Base-by-base conservation (phyloP, 1,284 basidiomycete species). In the Naganishia albida region DNA sequence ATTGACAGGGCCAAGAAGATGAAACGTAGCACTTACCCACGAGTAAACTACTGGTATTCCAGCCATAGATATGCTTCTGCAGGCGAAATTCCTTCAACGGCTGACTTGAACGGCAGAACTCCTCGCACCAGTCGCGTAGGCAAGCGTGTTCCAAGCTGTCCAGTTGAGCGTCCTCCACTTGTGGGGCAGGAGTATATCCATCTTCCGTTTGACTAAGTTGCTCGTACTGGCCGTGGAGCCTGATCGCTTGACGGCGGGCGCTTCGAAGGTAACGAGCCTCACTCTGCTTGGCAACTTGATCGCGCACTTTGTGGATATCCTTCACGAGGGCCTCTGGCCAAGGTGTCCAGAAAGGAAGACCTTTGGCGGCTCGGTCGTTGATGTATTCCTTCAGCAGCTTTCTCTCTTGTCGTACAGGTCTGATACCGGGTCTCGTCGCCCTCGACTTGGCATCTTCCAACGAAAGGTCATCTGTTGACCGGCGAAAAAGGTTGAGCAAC, bases 41-140 rank as follows among this genome's bases (percentile, higher is more conserved):
- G 25, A 50, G 34, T 18, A 60, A 34, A 15, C 46, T 23, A 38
- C 26, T 16, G 7, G 20, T 25, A 16, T 60, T 46, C 57, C 57
- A 60, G 2, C 57, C 57, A n/a, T 60, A 60, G n/a, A 50, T n/a
- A 15, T 8, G 7, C 34, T 60, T 60, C 25, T 60, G 39, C 20
- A 60, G 23, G 10, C 46, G 48, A 18, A 60, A 50, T 25, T 60
- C 57, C 46, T 60, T 60, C 34, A 60, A 42, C n/a, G 30, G 57
- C 34, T 25, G 57, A 10, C 18, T n/a, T 15, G 46, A 49, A 25
- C 30, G 44, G 30, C 57, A 60, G n/a, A 60, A 60, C 28, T 60
- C 57, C 38, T 49, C 30, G 26, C 46, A 49, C 57, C 57, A 60
- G 6, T 60, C 46, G 13, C n/a, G 30, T 8, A 60, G 26, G 46